Conservation (phyloP, 805 yeast species). For the Sugiyamaella mastotermitis region DNA sequence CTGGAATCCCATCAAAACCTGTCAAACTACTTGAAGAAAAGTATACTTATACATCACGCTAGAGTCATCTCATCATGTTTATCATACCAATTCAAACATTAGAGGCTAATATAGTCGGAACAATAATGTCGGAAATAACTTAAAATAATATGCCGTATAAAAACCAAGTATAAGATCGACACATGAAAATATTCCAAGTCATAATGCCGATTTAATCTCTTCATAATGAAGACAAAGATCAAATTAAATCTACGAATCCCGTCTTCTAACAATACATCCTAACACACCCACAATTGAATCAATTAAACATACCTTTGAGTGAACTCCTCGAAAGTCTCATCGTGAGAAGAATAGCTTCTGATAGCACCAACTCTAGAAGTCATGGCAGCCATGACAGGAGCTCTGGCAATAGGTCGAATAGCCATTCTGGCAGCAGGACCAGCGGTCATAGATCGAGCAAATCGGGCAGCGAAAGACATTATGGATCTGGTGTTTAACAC, state of each 20-base stretch:
- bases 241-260: not conserved
- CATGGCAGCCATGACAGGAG: conserved; percentile 7
- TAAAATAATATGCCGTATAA: not conserved
- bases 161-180: not conserved
- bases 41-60: too few relatives aligned
- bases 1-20: too few relatives aligned
- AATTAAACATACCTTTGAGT: conserved; percentile 58
- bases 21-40: too few relatives aligned
- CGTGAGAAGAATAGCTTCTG: conserved; percentile 77
- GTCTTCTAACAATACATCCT: conserved; percentile 1
- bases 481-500: too few relatives aligned
- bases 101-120: too few relatives aligned
- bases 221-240: not conserved
- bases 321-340: conserved; percentile 91
- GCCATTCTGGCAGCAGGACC: not conserved
- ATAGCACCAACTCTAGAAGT: conserved; percentile 10
- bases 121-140: too few relatives aligned
- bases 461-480: too few relatives aligned
- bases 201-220: not conserved
- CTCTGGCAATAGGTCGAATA: conserved; percentile 2
- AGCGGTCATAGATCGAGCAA: too few relatives aligned
- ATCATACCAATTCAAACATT: too few relatives aligned
- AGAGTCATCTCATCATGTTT: too few relatives aligned
- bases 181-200: not conserved
- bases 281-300: too few relatives aligned